phyloP scores from a whole-genome alignment of 2,329 filamentous ascomycete genomes.

The Emmonsiellopsis sp. region DNA sequence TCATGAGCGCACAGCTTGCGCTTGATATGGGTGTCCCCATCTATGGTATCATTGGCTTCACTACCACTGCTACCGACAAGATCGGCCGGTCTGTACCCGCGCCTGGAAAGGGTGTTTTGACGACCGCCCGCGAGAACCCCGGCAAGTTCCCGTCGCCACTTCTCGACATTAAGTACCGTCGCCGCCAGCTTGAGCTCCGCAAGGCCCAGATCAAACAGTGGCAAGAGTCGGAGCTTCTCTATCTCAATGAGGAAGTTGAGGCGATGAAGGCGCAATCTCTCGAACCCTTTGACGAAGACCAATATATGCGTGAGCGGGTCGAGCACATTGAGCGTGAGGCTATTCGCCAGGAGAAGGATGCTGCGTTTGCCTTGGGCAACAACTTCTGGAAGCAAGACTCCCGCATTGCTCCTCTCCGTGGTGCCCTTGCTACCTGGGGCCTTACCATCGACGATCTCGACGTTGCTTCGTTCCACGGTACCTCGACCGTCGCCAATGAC shows the following conservation, averaged over 20 bases:
- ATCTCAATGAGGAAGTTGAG: slow-evolving; percentile 81
- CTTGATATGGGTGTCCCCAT: slow-evolving; percentile 98
- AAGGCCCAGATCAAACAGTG: slow-evolving; percentile 92
- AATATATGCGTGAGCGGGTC: slow-evolving; percentile 77
- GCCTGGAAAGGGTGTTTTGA: slow-evolving; percentile 92
- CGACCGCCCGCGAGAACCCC: slow-evolving; percentile 80
- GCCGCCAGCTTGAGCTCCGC: slow-evolving; percentile 85
- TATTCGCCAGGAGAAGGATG: slow-evolving; percentile 82
- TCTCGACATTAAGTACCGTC: slow-evolving; percentile 94
- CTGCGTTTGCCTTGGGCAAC: slow-evolving; percentile 87
- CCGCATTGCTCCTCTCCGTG: slow-evolving; percentile 87
- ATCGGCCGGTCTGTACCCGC: slow-evolving; percentile 96
- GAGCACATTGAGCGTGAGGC: slow-evolving; percentile 83
- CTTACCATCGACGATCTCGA: slow-evolving; percentile 92
- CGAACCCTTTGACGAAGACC: slow-evolving; percentile 64
- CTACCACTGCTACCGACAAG: slow-evolving; percentile 96
- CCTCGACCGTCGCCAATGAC: slow-evolving; percentile 96
- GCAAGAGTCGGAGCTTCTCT: slow-evolving; percentile 91
- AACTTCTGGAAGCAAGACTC: slow-evolving; percentile 98
- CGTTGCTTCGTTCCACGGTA: slow-evolving; percentile 97
- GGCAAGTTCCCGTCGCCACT: slow-evolving; percentile 92
- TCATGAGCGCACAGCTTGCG: slow-evolving; percentile 94
- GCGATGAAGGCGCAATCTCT: slow-evolving; percentile 76
- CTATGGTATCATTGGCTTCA: slow-evolving; percentile 86
- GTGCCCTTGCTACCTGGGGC: slow-evolving; percentile 94